Evolutionary conservation across 2,329 filamentous ascomycete species (phyloP), one percentile per base, ranked within the genome.

Genomic region (Xylariaceae sp.): DNA sequence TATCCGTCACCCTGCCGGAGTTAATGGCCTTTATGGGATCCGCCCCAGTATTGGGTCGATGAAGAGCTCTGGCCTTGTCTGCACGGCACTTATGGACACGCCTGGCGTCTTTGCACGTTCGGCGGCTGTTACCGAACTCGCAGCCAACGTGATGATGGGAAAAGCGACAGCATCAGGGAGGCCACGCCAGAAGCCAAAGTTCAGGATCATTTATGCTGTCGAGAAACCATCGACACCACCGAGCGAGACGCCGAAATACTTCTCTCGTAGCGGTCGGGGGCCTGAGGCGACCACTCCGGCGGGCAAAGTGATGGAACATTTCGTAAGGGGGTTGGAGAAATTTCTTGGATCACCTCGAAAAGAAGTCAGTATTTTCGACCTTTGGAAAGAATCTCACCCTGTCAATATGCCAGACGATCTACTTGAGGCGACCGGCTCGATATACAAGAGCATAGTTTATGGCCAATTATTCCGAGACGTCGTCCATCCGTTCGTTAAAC

Each of bases 1-100:
- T 2, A 45, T 52, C 8, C 37, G 52, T 16, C 45, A 49, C 19
- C 49, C 51, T 0, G 46, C 52, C 1, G 50, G 39, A 2, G 45
- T 52, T 16, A 47, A 51, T 29, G 48, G 48, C 17, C 9, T 53
- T 2, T 54, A 49, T 31, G 48, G 52, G 7, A 41, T 48, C 4
- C 34, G 52, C 3, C 47, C 50, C 3, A 49, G 50, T 1, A 34
- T 4, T 2, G 44, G 38, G 1, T 34, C 35, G 9, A 24, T 50
- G 8, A 9, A 35, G 12, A 47, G 39, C 16, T 36, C 37, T 1
- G 44, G 46, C 0, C 38, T 52, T 3, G 36, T 44, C 9, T 47
- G 41, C 24, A 32, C 39, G 1, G 6, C n/a, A 7, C 29, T 19
- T 2, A 38, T 49, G 19, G 48, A 52, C 12, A 50, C 43, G 0